phyloP scores from a whole-genome alignment of 495 filamentous ascomycete species.

The Collariella sp. region DNA sequence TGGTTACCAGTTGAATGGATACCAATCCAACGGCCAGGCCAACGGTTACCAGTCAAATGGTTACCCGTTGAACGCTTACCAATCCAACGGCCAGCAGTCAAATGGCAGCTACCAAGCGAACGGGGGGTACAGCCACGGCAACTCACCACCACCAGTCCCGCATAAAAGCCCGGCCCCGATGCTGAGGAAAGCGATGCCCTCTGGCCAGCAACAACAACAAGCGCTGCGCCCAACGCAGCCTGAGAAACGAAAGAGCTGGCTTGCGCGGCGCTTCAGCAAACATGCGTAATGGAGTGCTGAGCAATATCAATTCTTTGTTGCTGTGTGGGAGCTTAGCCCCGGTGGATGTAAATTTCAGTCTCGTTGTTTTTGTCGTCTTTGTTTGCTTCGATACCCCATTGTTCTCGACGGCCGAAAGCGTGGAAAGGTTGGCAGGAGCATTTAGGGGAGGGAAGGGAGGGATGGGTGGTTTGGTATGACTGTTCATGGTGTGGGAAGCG shows the following conservation, averaged over 20 bases:
- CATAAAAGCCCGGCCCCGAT: slow-evolving; percentile 30
- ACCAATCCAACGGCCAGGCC: not conserved
- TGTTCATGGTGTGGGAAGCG: not conserved
- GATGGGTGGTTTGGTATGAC: too few species aligned
- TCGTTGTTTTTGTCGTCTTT: not conserved
- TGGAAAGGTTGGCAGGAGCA: not conserved
- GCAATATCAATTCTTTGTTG: not conserved
- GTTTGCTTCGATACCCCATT: slow-evolving; percentile 9
- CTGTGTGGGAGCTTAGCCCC: too few species aligned
- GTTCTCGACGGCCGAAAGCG: not conserved
- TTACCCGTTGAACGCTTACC: too few species aligned
- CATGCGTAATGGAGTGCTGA: slow-evolving; percentile 30
- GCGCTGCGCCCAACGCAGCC: slow-evolving; percentile 32
- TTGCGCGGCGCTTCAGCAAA: slow-evolving; percentile 74
- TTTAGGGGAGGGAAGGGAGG: not conserved
- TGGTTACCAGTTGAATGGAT: not conserved
- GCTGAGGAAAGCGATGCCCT: slow-evolving; percentile 27
- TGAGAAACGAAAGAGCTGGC: slow-evolving; percentile 84
- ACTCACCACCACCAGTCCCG: slow-evolving; percentile 30
- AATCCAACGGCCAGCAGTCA: too few species aligned
- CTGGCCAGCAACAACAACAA: slow-evolving; percentile 15
- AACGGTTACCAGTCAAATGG: slow-evolving; percentile 2
- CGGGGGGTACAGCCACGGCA: slow-evolving; percentile 8
- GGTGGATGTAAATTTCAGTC: too few species aligned
- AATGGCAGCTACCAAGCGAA: too few species aligned